These are phyloP conservation scores for Aureobasidium melanogenum DNA, from an alignment of 2,329 filamentous ascomycete genomes.

Conservation along the genomic window DNA sequence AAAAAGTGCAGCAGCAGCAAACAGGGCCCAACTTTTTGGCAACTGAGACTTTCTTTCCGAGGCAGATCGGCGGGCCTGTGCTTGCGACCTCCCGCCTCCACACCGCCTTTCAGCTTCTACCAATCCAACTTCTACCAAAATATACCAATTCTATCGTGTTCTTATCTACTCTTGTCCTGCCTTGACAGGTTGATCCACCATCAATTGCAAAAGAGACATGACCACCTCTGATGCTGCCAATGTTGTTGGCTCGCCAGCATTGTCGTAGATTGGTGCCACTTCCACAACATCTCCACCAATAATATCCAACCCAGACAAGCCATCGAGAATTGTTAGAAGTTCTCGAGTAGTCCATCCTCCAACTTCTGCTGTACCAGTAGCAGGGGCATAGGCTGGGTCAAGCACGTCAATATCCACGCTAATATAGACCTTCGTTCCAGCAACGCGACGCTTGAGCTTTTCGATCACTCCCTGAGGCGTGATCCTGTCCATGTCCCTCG, in stretches of 20 bases:
- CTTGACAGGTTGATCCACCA: conserved; percentile 29
- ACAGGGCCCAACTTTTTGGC: conserved; percentile 1
- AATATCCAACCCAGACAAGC: conserved; percentile 48
- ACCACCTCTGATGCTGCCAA: conserved; percentile 48
- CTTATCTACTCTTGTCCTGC: not conserved
- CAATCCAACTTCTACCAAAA: not conserved
- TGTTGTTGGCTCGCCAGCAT: conserved; percentile 49
- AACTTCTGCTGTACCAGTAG: conserved; percentile 52
- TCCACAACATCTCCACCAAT: conserved; percentile 54
- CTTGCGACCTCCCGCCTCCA: not conserved
- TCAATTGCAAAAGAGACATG: conserved; percentile 40
- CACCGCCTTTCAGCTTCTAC: conserved; percentile 1
- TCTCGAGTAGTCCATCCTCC: conserved; percentile 55
- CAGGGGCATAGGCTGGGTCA: conserved; percentile 48
- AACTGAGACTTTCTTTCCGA: not conserved
- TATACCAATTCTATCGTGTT: not conserved
- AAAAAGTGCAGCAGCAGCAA: conserved; percentile 7
- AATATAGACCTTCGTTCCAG: conserved; percentile 46
- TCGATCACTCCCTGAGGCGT: conserved; percentile 41
- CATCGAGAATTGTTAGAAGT: conserved; percentile 49
- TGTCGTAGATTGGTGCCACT: conserved; percentile 54
- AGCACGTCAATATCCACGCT: conserved; percentile 50
- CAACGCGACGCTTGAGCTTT: conserved; percentile 41
- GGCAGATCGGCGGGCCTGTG: not conserved
- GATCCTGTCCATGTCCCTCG: conserved; percentile 45